Evolutionary conservation across 306 rosid species (phyloP), one percentile per base, ranked within the genome.

Genomic region (Datisca glomerata): DNA sequence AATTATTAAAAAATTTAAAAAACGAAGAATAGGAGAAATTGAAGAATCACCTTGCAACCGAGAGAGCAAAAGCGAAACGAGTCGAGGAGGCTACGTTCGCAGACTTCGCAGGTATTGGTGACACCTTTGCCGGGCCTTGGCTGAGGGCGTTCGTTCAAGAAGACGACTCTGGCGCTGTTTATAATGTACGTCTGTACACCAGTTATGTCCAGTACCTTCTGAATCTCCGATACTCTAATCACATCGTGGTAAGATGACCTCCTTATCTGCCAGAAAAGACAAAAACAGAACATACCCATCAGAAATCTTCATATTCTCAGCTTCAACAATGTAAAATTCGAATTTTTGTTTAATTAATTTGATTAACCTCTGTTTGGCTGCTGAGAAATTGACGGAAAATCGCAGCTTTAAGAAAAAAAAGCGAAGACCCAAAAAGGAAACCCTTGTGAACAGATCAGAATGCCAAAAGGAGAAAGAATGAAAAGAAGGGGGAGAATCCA

Each of bases 101-200:
- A 91, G 68, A 85, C 99, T 65, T 91, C 92, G 43, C 99, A 91
- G 20, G 99, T 91, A 68, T 91, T 85, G 6, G 96, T 91, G 53
- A 91, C 96, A 7, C 99, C 96, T 61, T 91, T 85, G 0, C 99
- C 96, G 0, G 98, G 98, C 94, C 98, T 75, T 6, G 96, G 98
- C 65, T 91, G 98, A 51, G 98, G 98, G 49, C 98, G 66, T 47
- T 85, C 92, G 32, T 91, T 91, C 76, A 91, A 67, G 74, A 91
- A 91, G 11, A 91, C 98, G 0, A 91, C 98, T 38, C 92, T 71
- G 1, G 98, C 98, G 22, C 98, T 91, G 85, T 91, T 91, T 54
- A 91, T 91, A 70, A 91, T 67, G 80, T 91, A 91, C 60, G 98
- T 91, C 42, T 91, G 98, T 8, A 91, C 96, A 2, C 96, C 95